Percentiles rank a stretch among this genome's conserved stretches.
These are phyloP conservation scores for Hygrocybe coccinea DNA, from an alignment of 768 basidiomycete species.

Conservation along the genomic window DNA sequence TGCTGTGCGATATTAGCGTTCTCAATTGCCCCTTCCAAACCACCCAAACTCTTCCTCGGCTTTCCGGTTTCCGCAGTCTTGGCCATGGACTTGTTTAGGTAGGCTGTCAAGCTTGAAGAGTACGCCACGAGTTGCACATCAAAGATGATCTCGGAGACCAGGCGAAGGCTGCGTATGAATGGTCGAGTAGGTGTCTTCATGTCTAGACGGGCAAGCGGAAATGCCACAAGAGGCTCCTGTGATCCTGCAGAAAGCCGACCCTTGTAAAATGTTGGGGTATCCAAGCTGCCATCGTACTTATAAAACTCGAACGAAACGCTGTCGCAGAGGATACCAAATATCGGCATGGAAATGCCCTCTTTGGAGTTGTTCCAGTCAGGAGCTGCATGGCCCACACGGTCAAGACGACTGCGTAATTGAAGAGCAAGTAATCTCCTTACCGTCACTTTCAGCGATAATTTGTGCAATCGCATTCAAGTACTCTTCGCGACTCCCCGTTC, in stretches of 20 bases:
- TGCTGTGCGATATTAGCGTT: background rate
- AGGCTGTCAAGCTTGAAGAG: constrained; percentile 2
- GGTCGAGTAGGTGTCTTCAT: constrained; percentile 1
- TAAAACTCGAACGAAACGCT: constrained; percentile 2
- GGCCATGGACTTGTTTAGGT: background rate
- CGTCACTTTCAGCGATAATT: constrained; percentile 5
- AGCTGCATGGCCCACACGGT: background rate
- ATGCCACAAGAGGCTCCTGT: background rate
- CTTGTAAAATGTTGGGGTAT: background rate
- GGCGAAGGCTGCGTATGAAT: constrained; percentile 2
- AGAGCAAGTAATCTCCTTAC: background rate
- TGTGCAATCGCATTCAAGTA: constrained; percentile 7
- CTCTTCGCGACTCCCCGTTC: background rate
- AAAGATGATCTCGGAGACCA: constrained; percentile 5
- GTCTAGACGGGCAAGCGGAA: background rate
- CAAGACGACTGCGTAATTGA: constrained; percentile 1
- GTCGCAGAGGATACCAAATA: constrained; percentile 8
- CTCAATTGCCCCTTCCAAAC: constrained; percentile 1
- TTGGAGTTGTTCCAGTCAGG: constrained; percentile 2
- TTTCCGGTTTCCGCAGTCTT: background rate
- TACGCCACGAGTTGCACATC: constrained; percentile 4
- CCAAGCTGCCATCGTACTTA: background rate
- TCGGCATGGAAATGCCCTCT: background rate
- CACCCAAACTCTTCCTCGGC: constrained; percentile 1
- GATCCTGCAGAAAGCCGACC: background rate